A percentile compares a stretch with the other conserved stretches of the same genome.
These are phyloP conservation scores for Claviceps lovelessii DNA, from an alignment of 2,329 filamentous ascomycete species.

Conservation along the genomic window DNA sequence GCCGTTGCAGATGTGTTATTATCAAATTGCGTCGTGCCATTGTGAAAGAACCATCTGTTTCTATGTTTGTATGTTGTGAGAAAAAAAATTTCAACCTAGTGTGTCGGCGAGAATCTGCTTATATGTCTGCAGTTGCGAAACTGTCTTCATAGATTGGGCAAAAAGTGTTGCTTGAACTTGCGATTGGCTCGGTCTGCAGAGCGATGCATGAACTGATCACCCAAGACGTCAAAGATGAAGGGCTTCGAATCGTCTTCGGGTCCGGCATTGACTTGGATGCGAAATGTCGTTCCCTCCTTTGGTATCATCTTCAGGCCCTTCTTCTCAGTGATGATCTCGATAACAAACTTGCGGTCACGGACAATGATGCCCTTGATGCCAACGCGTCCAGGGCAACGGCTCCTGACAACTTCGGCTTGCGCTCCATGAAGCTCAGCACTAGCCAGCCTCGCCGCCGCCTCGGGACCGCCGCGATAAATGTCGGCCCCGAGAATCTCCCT, in stretches of 20 bases:
- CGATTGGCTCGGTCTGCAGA: slow-evolving; percentile 75
- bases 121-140: not conserved
- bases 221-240: slow-evolving; percentile 72
- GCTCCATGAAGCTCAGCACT: slow-evolving; percentile 89
- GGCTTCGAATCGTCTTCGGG: slow-evolving; percentile 9
- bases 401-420: slow-evolving; percentile 65
- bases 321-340: slow-evolving; percentile 65
- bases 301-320: slow-evolving; percentile 66
- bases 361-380: slow-evolving; percentile 78
- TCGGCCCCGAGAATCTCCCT: slow-evolving; percentile 60
- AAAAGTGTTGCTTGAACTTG: slow-evolving; percentile 80
- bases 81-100: not conserved
- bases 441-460: slow-evolving; percentile 58
- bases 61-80: not conserved
- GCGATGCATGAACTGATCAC: slow-evolving; percentile 71
- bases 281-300: slow-evolving; percentile 81
- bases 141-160: slow-evolving; percentile 18
- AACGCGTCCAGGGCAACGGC: slow-evolving; percentile 66
- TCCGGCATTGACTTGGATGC: slow-evolving; percentile 48
- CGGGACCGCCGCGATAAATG: slow-evolving; percentile 38
- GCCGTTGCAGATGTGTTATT: not conserved
- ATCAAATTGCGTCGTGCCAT: not conserved
- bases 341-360: slow-evolving; percentile 71
- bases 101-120: not conserved
- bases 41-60: too few species aligned